Percentiles rank a stretch among this genome's conserved stretches.
These are phyloP conservation scores for Ascochyta clinopodiicola DNA, from an alignment of 2,329 filamentous ascomycete genomes.

Conservation along the genomic window DNA sequence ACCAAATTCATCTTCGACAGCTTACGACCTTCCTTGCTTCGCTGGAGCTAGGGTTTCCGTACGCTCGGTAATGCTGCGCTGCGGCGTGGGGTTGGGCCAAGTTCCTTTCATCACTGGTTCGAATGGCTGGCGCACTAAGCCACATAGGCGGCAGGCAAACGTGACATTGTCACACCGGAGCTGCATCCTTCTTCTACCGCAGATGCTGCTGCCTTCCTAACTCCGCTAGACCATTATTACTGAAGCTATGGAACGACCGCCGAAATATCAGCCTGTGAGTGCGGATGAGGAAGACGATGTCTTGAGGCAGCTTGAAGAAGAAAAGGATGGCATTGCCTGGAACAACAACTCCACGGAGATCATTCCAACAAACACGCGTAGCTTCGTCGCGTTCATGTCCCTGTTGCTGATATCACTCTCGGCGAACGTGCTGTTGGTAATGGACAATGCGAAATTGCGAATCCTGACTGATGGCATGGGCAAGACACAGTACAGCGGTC, in stretches of 20 bases:
- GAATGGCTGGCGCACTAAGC: conserved; percentile 5
- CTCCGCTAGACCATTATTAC: conserved; percentile 8
- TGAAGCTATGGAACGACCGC: conserved; percentile 30
- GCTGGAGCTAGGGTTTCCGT: conserved; percentile 7
- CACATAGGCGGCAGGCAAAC: not conserved
- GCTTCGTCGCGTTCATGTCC: conserved; percentile 35
- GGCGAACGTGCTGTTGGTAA: conserved; percentile 38
- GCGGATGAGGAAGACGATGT: conserved; percentile 31
- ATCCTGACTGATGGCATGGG: conserved; percentile 20
- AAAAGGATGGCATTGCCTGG: conserved; percentile 33
- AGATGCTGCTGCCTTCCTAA: conserved; percentile 14
- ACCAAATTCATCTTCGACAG: conserved; percentile 23
- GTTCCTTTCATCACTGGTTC: conserved; percentile 34
- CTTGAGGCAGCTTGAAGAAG: conserved; percentile 27
- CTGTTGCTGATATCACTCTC: conserved; percentile 40
- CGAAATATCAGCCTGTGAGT: conserved; percentile 35
- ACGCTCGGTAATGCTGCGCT: conserved; percentile 18
- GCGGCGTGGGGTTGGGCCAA: conserved; percentile 14
- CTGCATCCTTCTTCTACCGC: conserved; percentile 13
- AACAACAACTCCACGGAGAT: conserved; percentile 34
- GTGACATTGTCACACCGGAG: conserved; percentile 7
- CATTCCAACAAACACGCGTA: conserved; percentile 34
- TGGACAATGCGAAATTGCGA: conserved; percentile 34
- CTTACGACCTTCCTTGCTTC: conserved; percentile 36
- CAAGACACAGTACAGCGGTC: conserved; percentile 36